A percentile compares a stretch with the other conserved stretches of the same genome.
phyloP scores from a whole-genome alignment of 352 stramenopile genomes.

The Saprolegnia diclina region DNA sequence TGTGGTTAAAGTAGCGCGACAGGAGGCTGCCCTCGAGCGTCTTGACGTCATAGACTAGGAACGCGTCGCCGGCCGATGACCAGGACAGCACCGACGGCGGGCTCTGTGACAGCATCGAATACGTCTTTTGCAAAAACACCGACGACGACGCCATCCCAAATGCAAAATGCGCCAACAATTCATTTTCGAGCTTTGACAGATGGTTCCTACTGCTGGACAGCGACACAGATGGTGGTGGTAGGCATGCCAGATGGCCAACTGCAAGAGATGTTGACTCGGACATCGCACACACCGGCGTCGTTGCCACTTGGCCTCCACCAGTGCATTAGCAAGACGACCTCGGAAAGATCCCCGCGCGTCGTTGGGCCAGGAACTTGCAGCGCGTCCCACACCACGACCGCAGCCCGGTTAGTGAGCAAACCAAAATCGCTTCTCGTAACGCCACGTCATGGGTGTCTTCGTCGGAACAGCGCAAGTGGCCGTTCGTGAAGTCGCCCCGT shows the following conservation, averaged over 20 bases:
- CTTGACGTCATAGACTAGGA: conserved; percentile 8
- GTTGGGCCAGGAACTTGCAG: too few relatives aligned
- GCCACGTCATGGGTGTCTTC: too few relatives aligned
- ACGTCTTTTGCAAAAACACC: background rate
- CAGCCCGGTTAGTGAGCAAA: too few relatives aligned
- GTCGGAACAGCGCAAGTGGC: too few relatives aligned
- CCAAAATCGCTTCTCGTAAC: too few relatives aligned
- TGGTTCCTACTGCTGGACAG: background rate
- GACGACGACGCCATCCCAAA: background rate
- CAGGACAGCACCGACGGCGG: background rate
- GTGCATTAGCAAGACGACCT: background rate
- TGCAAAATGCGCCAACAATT: background rate
- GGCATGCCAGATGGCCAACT: too few relatives aligned
- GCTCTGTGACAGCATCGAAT: background rate
- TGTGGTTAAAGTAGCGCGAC: conserved; percentile 17
- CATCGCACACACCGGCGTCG: background rate
- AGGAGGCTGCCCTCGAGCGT: conserved; percentile 4
- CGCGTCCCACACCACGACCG: too few relatives aligned
- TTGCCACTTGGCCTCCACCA: background rate
- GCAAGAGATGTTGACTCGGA: too few relatives aligned
- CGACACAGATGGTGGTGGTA: too few relatives aligned
- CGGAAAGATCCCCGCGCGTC: too few relatives aligned
- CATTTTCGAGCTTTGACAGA: background rate
- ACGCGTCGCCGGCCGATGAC: background rate
- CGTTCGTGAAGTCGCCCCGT: too few relatives aligned